phyloP scores from a whole-genome alignment of 2,329 filamentous ascomycete genomes.

The Rutstroemia sp. region DNA sequence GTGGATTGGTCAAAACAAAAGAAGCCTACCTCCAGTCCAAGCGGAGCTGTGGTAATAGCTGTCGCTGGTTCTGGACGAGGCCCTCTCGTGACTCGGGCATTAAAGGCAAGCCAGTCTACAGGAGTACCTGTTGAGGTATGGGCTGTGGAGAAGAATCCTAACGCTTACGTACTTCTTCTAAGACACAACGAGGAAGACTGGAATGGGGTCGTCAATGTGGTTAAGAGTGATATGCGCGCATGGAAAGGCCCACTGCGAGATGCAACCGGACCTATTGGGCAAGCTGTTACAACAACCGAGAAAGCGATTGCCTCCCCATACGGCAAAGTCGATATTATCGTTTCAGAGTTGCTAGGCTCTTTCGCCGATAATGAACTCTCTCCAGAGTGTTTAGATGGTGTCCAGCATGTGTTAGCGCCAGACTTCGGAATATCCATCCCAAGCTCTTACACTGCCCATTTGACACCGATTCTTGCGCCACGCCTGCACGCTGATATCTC shows the following conservation, averaged over 20 bases:
- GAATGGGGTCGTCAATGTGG: conserved; percentile 71
- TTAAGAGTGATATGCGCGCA: conserved; percentile 94
- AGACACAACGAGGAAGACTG: conserved; percentile 79
- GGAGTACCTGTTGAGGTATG: conserved; percentile 77
- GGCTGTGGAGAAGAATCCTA: conserved; percentile 97
- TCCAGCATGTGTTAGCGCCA: conserved; percentile 77
- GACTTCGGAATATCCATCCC: conserved; percentile 88
- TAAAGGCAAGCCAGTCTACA: conserved; percentile 70
- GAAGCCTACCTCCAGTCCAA: conserved; percentile 66
- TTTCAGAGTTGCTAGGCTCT: conserved; percentile 89
- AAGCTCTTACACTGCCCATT: conserved; percentile 83
- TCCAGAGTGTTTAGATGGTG: conserved; percentile 91
- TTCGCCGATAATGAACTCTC: conserved; percentile 97
- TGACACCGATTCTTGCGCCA: conserved; percentile 86
- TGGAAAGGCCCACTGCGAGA: conserved; percentile 74
- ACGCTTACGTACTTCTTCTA: conserved; percentile 88
- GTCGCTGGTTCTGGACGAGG: conserved; percentile 92
- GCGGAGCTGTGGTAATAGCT: conserved; percentile 72
- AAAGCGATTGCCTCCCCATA: conserved; percentile 37
- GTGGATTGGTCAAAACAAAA: conserved; percentile 66
- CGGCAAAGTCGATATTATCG: conserved; percentile 78
- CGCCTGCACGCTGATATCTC: conserved; percentile 77
- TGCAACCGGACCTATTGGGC: conserved; percentile 24
- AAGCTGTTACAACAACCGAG: conserved; percentile 29
- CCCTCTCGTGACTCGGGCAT: conserved; percentile 78